Evolutionary conservation across 2,329 filamentous ascomycete species (phyloP).

Genomic region (Ilyonectria destructans): DNA sequence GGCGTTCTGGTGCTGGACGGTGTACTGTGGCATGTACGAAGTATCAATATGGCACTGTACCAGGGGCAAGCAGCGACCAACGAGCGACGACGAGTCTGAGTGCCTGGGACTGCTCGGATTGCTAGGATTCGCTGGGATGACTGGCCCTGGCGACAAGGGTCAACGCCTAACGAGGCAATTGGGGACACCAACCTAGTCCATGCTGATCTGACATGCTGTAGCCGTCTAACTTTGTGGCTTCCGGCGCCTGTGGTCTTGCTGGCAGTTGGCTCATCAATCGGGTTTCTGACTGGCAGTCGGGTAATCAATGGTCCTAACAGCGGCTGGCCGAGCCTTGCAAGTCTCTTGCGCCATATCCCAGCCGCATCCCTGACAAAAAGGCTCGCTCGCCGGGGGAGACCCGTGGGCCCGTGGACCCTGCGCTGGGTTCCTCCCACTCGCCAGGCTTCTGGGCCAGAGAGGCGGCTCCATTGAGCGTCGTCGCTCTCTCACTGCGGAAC

Average conservation of each 20-base stretch:
- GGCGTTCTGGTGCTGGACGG: slow-evolving; percentile 16
- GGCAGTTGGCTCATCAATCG: slow-evolving; percentile 2
- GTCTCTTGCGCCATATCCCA: slow-evolving; percentile 49
- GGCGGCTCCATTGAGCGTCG: slow-evolving; percentile 37
- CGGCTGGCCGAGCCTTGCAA: slow-evolving; percentile 41
- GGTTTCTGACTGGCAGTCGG: slow-evolving; percentile 16
- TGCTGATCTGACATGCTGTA: slow-evolving; percentile 31
- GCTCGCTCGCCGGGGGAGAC: slow-evolving; percentile 33
- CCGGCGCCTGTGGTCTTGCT: slow-evolving; percentile 14
- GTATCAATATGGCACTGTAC: slow-evolving; percentile 14
- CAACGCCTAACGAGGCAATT: slow-evolving; percentile 22
- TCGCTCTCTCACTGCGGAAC: slow-evolving; percentile 32
- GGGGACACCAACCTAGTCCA: slow-evolving; percentile 18
- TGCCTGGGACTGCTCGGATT: slow-evolving; percentile 16
- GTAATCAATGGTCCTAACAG: slow-evolving; percentile 37
- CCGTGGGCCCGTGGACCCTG: slow-evolving; percentile 42
- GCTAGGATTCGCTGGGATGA: slow-evolving; percentile 24
- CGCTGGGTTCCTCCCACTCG: slow-evolving; percentile 23
- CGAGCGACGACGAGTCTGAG: slow-evolving; percentile 26
- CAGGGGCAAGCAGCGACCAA: slow-evolving; percentile 9
- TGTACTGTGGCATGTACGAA: background rate
- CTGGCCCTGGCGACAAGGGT: slow-evolving; percentile 19
- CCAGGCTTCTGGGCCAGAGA: slow-evolving; percentile 29
- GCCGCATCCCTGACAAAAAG: slow-evolving; percentile 27
- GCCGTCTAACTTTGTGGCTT: slow-evolving; percentile 23